Evolutionary conservation across 306 rosid genomes (phyloP).

Genomic region (Pyrus betulifolia): DNA sequence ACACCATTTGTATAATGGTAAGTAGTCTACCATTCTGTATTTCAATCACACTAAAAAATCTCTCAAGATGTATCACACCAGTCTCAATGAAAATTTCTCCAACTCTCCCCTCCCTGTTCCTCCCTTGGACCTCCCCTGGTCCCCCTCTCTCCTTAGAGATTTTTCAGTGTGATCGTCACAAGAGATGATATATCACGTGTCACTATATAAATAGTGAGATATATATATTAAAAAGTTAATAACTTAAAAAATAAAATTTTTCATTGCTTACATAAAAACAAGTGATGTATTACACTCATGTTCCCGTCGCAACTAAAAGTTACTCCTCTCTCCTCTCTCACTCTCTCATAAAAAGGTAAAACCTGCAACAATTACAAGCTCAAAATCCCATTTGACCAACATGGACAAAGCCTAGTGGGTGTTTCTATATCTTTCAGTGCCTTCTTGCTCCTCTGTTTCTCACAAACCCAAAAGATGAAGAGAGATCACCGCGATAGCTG

Average conservation of each 20-base stretch:
- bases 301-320: too few species aligned
- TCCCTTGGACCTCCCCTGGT: constrained; percentile 31
- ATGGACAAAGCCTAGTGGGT: constrained; percentile 1
- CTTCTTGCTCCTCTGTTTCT: background rate
- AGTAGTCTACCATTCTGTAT: rapidly evolving
- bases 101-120: constrained; percentile 7
- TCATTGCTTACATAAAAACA: too few species aligned
- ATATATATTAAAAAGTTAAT: too few species aligned
- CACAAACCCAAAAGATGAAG: constrained; percentile 35
- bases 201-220: too few species aligned
- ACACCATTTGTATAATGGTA: too few species aligned
- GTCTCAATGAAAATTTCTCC: too few species aligned
- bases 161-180: too few species aligned
- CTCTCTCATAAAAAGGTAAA: background rate
- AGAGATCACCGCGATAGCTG: constrained; percentile 30
- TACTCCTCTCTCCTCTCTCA: background rate
- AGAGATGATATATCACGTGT: too few species aligned
- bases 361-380: background rate
- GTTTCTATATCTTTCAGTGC: background rate
- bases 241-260: too few species aligned
- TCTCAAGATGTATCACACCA: too few species aligned
- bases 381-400: constrained; percentile 8
- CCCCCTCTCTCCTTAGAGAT: background rate
- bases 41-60: too few species aligned
- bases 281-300: rapidly evolving